Percentiles rank a stretch among this genome's conserved stretches.
These are phyloP conservation scores for Didymella arachidicola DNA, from an alignment of 2,329 filamentous ascomycete genomes.

Conservation along the genomic window DNA sequence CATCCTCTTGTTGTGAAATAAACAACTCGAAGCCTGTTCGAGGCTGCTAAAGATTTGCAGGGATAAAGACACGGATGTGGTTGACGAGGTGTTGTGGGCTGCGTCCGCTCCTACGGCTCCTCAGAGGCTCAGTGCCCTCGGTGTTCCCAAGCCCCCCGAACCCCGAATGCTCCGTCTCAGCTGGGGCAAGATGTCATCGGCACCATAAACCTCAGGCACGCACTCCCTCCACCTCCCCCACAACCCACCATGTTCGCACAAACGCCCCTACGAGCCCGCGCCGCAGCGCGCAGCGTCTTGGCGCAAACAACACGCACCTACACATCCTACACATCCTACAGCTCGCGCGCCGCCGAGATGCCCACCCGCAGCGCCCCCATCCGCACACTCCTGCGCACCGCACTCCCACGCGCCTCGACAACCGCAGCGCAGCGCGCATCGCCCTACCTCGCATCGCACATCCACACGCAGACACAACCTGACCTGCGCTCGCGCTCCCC, in stretches of 20 bases:
- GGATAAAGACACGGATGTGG: too few relatives aligned
- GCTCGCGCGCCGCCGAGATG: slow-evolving; percentile 34
- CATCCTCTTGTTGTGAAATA: too few relatives aligned
- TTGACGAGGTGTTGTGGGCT: background rate
- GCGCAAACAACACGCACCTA: slow-evolving; percentile 24
- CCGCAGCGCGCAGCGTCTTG: slow-evolving; percentile 12
- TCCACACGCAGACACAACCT: slow-evolving; percentile 21
- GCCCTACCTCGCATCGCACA: slow-evolving; percentile 32
- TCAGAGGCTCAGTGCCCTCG: background rate
- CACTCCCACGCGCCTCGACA: slow-evolving; percentile 36
- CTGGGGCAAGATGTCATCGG: slow-evolving; percentile 13
- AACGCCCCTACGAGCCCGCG: slow-evolving; percentile 10
- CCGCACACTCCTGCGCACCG: slow-evolving; percentile 41
- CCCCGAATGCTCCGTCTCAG: slow-evolving; percentile 14
- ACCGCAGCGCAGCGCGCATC: slow-evolving; percentile 34
- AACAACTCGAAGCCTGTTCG: too few relatives aligned
- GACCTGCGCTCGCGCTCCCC: slow-evolving; percentile 34
- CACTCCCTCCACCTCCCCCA: slow-evolving; percentile 8
- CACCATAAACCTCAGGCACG: slow-evolving; percentile 15
- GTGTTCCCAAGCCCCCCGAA: slow-evolving; percentile 1
- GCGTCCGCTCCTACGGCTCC: too few relatives aligned
- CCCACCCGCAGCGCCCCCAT: slow-evolving; percentile 34
- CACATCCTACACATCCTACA: slow-evolving; percentile 30
- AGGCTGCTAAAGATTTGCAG: too few relatives aligned
- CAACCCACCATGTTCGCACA: slow-evolving; percentile 15